Conservation (phyloP, 352 stramenopile species). For the Aphanomyces cochlioides region DNA sequence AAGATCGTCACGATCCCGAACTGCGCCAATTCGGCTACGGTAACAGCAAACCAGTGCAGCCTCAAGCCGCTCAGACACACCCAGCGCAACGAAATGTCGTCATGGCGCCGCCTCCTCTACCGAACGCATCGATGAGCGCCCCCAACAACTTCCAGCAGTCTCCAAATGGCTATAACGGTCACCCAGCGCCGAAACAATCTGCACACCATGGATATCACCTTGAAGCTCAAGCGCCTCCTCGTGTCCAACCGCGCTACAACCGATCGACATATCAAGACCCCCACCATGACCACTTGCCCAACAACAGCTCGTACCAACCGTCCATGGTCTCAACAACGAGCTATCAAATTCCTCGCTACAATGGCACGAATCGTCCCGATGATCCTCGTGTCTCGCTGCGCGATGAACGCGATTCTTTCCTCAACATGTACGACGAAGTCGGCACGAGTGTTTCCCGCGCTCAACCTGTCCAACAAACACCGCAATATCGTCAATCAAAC, state of each 20-base stretch:
- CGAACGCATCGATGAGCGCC: not conserved
- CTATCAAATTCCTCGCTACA: slow-evolving; percentile 10
- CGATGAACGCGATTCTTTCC: slow-evolving; percentile 28
- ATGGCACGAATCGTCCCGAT: slow-evolving; percentile 5
- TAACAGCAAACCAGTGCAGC: not conserved
- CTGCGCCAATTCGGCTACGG: not conserved
- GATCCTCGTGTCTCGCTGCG: slow-evolving; percentile 22
- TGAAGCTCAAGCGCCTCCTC: not conserved
- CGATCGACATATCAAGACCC: not conserved
- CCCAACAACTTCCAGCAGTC: not conserved
- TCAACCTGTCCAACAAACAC: not conserved
- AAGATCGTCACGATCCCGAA: not conserved
- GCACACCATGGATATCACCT: not conserved
- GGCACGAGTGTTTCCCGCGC: slow-evolving; percentile 22
- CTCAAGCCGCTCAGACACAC: not conserved
- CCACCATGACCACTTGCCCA: slow-evolving; percentile 1
- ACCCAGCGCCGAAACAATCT: not conserved
- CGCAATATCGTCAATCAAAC: not conserved
- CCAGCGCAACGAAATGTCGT: not conserved
- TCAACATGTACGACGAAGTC: slow-evolving; percentile 29
- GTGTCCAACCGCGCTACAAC: not conserved
- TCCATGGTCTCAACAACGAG: not conserved
- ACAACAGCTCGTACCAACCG: not conserved
- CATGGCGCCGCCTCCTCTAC: not conserved
- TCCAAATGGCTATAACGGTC: not conserved